Base-by-base conservation (phyloP, 1,284 basidiomycete genomes). In the Stereum hirsutum region DNA sequence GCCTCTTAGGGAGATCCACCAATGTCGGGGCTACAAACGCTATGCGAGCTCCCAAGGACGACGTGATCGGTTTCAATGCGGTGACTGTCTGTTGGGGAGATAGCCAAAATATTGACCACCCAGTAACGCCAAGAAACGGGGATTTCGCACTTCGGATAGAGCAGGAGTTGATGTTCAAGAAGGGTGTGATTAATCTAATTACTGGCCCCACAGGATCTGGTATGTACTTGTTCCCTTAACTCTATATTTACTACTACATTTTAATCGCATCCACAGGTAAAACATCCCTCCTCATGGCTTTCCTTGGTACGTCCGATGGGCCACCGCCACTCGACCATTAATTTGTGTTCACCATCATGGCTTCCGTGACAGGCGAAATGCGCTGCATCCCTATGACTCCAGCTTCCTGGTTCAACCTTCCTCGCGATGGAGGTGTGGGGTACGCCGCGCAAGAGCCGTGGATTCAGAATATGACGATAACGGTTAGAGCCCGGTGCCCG, bases 361-460 rank as follows among this genome's bases (percentile, higher is more conserved):
- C 8, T 12, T 10, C 8, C 33, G 43, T 35, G 28, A 34, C 32
- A 64, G 74, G 72, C n/a, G 74, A 81, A 52, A 73, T 81, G 77
- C 77, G 81, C 51, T 79, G 73, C 51, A 57, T 71, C 14, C 69
- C 75, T 5, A 56, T 63, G 6, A 64, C 66, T 5, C 64, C 72
- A 8, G 70, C 69, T 27, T 75, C 81, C 0, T 82, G 77, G 67
- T 81, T 70, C 57, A 76, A 74, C 46, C 68, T 88, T 6, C 83
- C 84, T n/a, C 69, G 82, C 7, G 59, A 64, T 1, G 70, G 72
- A 8, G 83, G 84, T 5, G 72, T 89, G 4, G 77, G 80, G 0
- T 88, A 84, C 59, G 81, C 82, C 5, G 78, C 82, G 1, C 85
- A 89, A 56, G 82, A 87, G 52, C 78, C 81, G 1, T 89, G 85